phyloP scores from a whole-genome alignment of 176 grass and related monocot genomes.

The Pharus latifolius region DNA sequence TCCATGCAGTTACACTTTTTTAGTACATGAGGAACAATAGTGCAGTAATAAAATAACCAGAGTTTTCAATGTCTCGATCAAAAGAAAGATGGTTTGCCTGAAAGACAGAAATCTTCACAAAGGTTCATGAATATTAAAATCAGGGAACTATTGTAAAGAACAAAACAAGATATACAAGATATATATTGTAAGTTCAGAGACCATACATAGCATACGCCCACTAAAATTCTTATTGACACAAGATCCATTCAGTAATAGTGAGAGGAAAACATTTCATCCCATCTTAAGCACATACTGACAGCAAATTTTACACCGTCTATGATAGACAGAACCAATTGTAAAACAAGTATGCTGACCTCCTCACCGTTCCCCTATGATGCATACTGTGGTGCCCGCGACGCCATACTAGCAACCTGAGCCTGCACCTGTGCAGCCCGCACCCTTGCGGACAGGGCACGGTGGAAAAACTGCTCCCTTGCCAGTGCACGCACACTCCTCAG shows the following conservation, averaged over 20 bases:
- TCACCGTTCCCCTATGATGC: conserved; percentile 26
- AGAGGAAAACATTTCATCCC: not conserved
- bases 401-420: conserved; percentile 58
- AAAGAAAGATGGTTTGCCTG: not conserved
- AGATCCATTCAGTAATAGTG: not conserved
- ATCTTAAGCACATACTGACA: not conserved
- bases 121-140: not conserved
- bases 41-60: not conserved
- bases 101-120: not conserved
- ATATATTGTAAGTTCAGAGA: not conserved
- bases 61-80: not conserved
- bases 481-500: conserved; percentile 54
- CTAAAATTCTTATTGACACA: conserved; percentile 3
- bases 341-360: conserved; percentile 16
- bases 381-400: conserved; percentile 35
- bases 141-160: not conserved
- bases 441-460: conserved; percentile 49
- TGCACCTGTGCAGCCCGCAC: conserved; percentile 46
- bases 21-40: not conserved
- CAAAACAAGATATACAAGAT: not conserved
- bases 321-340: not conserved
- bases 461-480: conserved; percentile 71
- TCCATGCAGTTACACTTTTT: not conserved
- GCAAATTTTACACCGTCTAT: not conserved
- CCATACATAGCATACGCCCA: not conserved